Evolutionary conservation across 2,329 filamentous ascomycete genomes (phyloP).

Genomic region (Coniella vitis): DNA sequence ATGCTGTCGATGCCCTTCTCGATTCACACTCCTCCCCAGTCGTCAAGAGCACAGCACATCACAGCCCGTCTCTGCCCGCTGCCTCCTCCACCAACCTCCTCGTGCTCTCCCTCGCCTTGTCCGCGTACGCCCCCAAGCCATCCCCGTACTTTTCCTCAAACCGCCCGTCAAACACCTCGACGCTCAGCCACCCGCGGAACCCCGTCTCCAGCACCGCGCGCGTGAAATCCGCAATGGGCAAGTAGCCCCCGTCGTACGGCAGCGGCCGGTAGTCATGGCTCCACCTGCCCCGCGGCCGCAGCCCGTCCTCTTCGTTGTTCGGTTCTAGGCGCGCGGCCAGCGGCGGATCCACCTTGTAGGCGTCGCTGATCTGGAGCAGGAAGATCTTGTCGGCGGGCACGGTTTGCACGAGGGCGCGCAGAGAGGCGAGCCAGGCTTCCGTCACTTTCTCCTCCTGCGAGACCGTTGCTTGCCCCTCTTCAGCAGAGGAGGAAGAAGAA

Average conservation of each 20-base stretch:
- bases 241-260: constrained; percentile 63
- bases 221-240: constrained; percentile 60
- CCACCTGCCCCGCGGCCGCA: constrained; percentile 59
- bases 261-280: constrained; percentile 64
- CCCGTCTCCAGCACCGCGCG: constrained; percentile 61
- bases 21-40: too few relatives aligned
- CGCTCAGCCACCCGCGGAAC: constrained; percentile 24
- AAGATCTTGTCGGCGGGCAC: constrained; percentile 66
- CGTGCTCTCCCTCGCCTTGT: constrained; percentile 18
- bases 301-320: constrained; percentile 41
- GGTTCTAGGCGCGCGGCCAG: constrained; percentile 35
- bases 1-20: too few relatives aligned
- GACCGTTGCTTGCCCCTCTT: too few relatives aligned
- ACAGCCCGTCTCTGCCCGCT: background rate
- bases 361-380: constrained; percentile 68
- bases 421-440: constrained; percentile 43
- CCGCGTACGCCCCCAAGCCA: constrained; percentile 22
- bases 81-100: constrained; percentile 8
- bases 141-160: constrained; percentile 26
- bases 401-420: constrained; percentile 47
- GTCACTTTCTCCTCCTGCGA: constrained; percentile 41
- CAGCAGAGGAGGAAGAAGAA: too few relatives aligned
- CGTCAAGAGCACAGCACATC: too few relatives aligned
- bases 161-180: constrained; percentile 26
- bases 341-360: constrained; percentile 55